These are phyloP conservation scores for Ottelia alismoides DNA, from an alignment of 106 monocot species.

Conservation along the genomic window DNA sequence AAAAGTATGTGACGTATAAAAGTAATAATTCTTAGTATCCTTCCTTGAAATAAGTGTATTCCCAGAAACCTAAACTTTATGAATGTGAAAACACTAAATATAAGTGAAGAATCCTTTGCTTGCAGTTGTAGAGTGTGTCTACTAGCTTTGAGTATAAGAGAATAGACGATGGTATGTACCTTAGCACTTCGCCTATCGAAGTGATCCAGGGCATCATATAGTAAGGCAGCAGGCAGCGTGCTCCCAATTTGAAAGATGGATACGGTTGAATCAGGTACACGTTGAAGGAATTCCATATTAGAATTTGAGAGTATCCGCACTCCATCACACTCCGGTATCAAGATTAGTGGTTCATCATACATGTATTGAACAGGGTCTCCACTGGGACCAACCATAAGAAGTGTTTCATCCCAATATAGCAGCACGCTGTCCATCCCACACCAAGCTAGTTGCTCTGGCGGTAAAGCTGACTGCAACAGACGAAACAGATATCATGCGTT, in stretches of 20 bases:
- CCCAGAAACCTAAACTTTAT: too few relatives aligned
- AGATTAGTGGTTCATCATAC: slow-evolving; percentile 82
- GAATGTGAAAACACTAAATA: too few relatives aligned
- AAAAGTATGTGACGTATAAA: too few relatives aligned
- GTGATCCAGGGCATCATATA: slow-evolving; percentile 98
- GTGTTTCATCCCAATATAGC: slow-evolving; percentile 85
- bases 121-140: too few relatives aligned
- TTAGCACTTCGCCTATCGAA: slow-evolving; percentile 88
- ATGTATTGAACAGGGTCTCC: slow-evolving; percentile 78
- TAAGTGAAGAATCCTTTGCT: too few relatives aligned
- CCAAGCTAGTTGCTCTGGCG: slow-evolving; percentile 96
- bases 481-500: neutral
- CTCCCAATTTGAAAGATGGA: slow-evolving; percentile 97
- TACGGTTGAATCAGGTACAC: slow-evolving; percentile 90
- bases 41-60: too few relatives aligned
- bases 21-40: too few relatives aligned
- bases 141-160: too few relatives aligned
- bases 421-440: slow-evolving; percentile 96
- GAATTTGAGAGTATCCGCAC: slow-evolving; percentile 89
- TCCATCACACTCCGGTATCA: slow-evolving; percentile 95
- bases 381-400: slow-evolving; percentile 87
- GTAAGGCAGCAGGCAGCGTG: slow-evolving; percentile 72
- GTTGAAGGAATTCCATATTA: slow-evolving; percentile 88
- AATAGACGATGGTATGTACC: too few relatives aligned
- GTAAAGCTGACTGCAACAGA: slow-evolving; percentile 46